Conservation (phyloP, 371 early-diverging fungal species). For the Mucor piriformis region DNA sequence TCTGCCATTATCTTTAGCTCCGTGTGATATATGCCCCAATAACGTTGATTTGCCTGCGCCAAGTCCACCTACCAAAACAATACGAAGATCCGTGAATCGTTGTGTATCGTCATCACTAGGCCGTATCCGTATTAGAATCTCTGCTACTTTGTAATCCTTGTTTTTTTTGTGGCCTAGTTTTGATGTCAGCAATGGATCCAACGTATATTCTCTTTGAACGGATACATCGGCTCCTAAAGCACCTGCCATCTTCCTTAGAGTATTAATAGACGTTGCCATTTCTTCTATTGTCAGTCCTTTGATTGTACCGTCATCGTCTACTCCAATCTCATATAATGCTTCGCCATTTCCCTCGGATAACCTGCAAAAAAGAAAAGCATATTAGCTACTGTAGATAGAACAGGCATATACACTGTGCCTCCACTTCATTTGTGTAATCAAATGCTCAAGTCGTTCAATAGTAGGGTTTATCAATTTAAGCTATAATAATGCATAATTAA, state of each 20-base stretch:
- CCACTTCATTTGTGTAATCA: conserved; percentile 93
- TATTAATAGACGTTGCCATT: conserved; percentile 62
- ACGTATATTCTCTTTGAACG: conserved; percentile 37
- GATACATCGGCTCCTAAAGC: conserved; percentile 59
- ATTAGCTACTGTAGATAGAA: neutral
- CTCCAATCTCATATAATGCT: conserved; percentile 89
- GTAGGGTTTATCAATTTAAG: conserved; percentile 80
- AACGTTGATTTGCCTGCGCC: conserved; percentile 89
- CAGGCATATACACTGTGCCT: no score
- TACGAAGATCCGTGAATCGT: conserved; percentile 73
- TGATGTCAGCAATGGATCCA: neutral
- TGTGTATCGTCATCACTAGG: conserved; percentile 44
- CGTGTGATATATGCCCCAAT: conserved; percentile 81
- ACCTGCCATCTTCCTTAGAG: conserved; percentile 69
- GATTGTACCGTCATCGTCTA: conserved; percentile 83
- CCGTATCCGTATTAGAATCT: conserved; percentile 62
- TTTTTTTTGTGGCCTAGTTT: neutral
- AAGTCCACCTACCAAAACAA: conserved; percentile 82
- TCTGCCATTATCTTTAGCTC: conserved; percentile 84
- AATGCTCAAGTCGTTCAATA: conserved; percentile 74
- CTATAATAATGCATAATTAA: conserved; percentile 27
- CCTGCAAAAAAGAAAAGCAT: conserved; percentile 29
- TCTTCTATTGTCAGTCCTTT: conserved; percentile 67
- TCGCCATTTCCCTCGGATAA: conserved; percentile 88
- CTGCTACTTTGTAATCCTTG: conserved; percentile 55